A percentile compares a stretch with the other conserved stretches of the same genome.
Evolutionary conservation across 225 moss, liverwort and hornwort genomes (phyloP).

Genomic region (Pseudisothecium myosuroides): DNA sequence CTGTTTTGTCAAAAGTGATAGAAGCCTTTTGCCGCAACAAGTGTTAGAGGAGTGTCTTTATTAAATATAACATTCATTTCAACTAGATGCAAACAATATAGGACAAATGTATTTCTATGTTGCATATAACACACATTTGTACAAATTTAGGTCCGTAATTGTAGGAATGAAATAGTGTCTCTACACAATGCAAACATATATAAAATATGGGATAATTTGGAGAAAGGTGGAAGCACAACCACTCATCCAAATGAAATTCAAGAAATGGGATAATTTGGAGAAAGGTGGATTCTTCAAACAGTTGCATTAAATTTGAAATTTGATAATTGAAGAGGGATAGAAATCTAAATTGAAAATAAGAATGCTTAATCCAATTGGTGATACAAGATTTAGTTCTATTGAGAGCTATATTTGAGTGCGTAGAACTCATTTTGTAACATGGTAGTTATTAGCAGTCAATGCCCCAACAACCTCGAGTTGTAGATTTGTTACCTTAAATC

Average conservation of each 20-base stretch:
- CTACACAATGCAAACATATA: not conserved
- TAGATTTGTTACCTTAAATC: fast-evolving
- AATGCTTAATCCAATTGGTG: not conserved
- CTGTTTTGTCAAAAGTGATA: too few species aligned
- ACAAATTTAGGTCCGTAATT: too few species aligned
- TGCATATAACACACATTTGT: too few species aligned
- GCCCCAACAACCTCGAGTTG: not conserved
- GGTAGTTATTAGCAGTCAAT: not conserved
- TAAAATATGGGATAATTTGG: not conserved
- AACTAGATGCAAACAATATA: too few species aligned
- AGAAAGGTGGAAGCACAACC: not conserved
- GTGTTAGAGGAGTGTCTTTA: fast-evolving
- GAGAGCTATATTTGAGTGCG: not conserved
- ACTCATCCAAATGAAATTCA: too few species aligned
- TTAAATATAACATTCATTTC: too few species aligned
- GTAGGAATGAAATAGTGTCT: not conserved
- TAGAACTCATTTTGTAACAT: not conserved
- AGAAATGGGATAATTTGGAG: too few species aligned
- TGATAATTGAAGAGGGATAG: not conserved
- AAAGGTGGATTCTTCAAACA: too few species aligned
- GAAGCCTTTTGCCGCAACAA: too few species aligned
- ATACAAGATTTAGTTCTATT: not conserved
- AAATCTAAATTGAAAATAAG: not conserved
- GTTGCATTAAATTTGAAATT: not conserved
- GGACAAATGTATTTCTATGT: too few species aligned